Conservation (phyloP, 805 yeast genomes). For the Lipomyces sp. region DNA sequence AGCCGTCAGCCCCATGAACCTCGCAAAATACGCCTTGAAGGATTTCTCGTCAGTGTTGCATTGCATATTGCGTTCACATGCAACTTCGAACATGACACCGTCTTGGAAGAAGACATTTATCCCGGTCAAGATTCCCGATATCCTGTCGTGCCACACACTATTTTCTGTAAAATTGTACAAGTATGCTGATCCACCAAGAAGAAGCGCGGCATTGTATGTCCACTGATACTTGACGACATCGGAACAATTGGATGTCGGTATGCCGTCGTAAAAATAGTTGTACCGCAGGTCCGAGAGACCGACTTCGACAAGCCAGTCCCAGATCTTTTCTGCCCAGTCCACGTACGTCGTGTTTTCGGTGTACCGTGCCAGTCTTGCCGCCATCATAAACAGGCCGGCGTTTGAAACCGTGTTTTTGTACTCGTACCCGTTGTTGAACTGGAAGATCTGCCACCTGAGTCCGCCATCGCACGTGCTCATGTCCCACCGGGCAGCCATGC, state of each 20-base stretch:
- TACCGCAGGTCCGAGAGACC: constrained; percentile 42
- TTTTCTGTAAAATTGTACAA: constrained; percentile 70
- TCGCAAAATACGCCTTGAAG: constrained; percentile 79
- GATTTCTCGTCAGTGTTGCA: constrained; percentile 89
- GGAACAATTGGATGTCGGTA: constrained; percentile 54
- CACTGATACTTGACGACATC: constrained; percentile 60
- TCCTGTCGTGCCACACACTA: constrained; percentile 61
- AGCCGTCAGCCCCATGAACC: constrained; percentile 73
- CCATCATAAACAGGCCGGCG: constrained; percentile 74
- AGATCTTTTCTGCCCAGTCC: constrained; percentile 67
- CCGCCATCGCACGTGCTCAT: constrained; percentile 74
- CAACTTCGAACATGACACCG: constrained; percentile 69
- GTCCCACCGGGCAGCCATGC: constrained; percentile 92
- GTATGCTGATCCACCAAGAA: constrained; percentile 77
- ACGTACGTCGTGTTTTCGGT: constrained; percentile 68
- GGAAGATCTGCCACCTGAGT: constrained; percentile 91
- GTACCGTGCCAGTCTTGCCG: constrained; percentile 80
- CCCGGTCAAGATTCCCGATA: constrained; percentile 55
- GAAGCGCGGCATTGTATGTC: constrained; percentile 82
- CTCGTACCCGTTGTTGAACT: constrained; percentile 91
- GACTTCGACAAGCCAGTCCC: constrained; percentile 63
- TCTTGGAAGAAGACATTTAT: constrained; percentile 49
- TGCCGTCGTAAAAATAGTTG: constrained; percentile 50
- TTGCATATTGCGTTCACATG: constrained; percentile 62
- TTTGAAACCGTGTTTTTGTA: constrained; percentile 87